phyloP scores from a whole-genome alignment of 148 eudicot species.

The Rhododendron kiyosumense region DNA sequence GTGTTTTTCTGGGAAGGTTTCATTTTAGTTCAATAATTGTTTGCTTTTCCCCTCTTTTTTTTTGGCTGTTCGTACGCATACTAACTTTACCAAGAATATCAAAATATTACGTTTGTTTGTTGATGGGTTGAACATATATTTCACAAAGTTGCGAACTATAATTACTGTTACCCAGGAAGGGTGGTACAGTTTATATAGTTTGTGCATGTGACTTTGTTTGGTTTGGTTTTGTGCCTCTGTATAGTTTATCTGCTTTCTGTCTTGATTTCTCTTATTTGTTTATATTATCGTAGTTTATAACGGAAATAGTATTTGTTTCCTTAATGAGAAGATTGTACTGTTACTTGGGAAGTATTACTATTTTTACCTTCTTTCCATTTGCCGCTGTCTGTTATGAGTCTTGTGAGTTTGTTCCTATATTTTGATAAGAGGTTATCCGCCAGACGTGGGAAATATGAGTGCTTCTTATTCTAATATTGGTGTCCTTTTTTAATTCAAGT shows the following conservation, averaged over 20 bases:
- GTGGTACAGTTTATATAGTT: not conserved
- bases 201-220: not conserved
- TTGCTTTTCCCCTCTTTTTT: not conserved
- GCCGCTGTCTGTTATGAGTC: not conserved
- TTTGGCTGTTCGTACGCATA: not conserved
- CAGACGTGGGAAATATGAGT: not conserved
- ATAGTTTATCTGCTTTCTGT: not conserved
- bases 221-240: not conserved
- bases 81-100: not conserved
- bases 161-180: not conserved
- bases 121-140: not conserved
- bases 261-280: not conserved
- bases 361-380: not conserved
- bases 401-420: not conserved
- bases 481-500: not conserved
- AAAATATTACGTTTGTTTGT: not conserved
- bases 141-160: not conserved
- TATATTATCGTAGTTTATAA: not conserved
- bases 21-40: not conserved
- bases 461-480: not conserved
- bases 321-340: not conserved
- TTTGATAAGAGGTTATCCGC: not conserved
- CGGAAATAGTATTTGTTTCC: not conserved
- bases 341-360: not conserved
- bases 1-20: not conserved